Percentiles rank a stretch among this genome's conserved stretches.
phyloP scores from a whole-genome alignment of 2,329 filamentous ascomycete genomes.

The Botrytis hyacinthi region DNA sequence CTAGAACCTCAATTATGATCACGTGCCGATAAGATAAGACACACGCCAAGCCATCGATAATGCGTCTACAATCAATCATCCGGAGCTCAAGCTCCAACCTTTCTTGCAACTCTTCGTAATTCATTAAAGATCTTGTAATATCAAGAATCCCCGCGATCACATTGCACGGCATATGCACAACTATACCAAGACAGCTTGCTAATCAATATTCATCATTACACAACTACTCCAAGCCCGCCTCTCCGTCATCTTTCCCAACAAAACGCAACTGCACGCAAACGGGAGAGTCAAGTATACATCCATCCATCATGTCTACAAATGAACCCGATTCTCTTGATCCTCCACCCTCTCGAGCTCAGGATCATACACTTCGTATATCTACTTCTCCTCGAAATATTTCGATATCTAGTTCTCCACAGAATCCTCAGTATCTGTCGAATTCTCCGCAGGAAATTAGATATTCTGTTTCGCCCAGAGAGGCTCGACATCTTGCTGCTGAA shows the following conservation, averaged over 20 bases:
- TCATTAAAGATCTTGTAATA: background rate
- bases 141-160: background rate
- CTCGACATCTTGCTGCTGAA: background rate
- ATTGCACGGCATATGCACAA: conserved; percentile 14
- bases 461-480: background rate
- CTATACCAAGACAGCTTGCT: background rate
- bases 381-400: conserved; percentile 1
- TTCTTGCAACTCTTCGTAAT: background rate
- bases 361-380: background rate
- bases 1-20: background rate
- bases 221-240: background rate
- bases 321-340: conserved; percentile 5
- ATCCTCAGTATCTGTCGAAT: background rate
- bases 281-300: background rate
- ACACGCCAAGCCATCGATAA: conserved; percentile 3
- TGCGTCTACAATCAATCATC: conserved; percentile 9
- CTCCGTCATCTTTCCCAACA: conserved; percentile 14
- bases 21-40: conserved; percentile 15
- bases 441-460: conserved; percentile 3
- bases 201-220: background rate
- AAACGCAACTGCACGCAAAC: background rate
- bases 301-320: conserved; percentile 13
- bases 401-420: background rate
- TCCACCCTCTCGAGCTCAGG: conserved; percentile 1
- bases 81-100: conserved; percentile 6